Evolutionary conservation across 2,329 filamentous ascomycete species (phyloP), one percentile per base, ranked within the genome.

Genomic region (Zelopaecilomyces penicillatus): DNA sequence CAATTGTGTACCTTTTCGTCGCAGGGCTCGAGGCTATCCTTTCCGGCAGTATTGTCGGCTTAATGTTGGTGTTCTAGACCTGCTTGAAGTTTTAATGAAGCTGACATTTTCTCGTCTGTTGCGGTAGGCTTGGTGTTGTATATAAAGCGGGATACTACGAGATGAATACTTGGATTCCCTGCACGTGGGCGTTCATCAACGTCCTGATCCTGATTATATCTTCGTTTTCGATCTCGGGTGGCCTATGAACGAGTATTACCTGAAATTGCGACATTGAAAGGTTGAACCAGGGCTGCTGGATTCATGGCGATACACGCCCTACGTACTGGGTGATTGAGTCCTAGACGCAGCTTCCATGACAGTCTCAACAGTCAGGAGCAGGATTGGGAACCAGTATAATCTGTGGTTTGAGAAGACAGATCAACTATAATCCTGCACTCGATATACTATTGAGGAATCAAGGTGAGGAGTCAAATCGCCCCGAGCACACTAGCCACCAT

Each of bases 111-210:
- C 19, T 19, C 19, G 19, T 19, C 19, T 44, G 31, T 30, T 32
- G n/a, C 7, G 1, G 7, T 11, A 90, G 86, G 40, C 69, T 94
- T 19, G 87, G 86, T 9, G 86, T 83, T 6, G 78, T 91, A 32
- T 95, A 95, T 60, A 78, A 81, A 54, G 78, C 84, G 3, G 90
- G 88, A 37, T 87, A 84, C 64, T 95, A 91, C 61, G 75, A 82
- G 56, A 93, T 95, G 88, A 91, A 88, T 38, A 95, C 90, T 0
- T 95, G 89, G 89, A 86, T 95, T 42, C 90, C 90, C 0, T 85
- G 93, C 57, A 76, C 90, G 26, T 95, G 90, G 90, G 87, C 81
- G 1, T 75, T 87, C 58, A 84, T 91, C 62, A 95, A 88, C 61
- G 82, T 91, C 7, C 64, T 95, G 39, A 76, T 94, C 30, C 70